A percentile compares a stretch with the other conserved stretches of the same genome.
Conservation (phyloP, 441 rosid genomes). For the Populus hybrid region DNA sequence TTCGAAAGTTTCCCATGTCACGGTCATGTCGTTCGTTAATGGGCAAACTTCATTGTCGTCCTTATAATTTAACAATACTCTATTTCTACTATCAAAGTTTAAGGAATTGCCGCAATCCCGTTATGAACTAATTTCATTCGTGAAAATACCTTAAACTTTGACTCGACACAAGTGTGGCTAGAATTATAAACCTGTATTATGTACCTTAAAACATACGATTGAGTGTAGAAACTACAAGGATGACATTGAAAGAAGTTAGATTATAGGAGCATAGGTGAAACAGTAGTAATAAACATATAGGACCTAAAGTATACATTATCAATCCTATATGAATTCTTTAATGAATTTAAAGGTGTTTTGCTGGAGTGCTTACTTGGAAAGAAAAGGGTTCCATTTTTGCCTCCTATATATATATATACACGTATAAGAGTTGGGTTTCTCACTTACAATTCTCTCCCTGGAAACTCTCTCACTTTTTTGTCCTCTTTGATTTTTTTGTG, state of each 20-base stretch:
- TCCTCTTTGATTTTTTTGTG: neutral
- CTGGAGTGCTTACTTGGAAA: neutral
- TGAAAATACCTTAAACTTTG: too few species aligned
- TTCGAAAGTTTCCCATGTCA: neutral
- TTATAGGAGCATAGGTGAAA: neutral
- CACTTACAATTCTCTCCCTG: constrained; percentile 22
- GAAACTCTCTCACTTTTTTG: constrained; percentile 4
- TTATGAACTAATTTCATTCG: too few species aligned
- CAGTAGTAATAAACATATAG: too few species aligned
- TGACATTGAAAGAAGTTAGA: neutral
- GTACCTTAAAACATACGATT: too few species aligned
- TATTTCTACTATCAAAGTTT: neutral
- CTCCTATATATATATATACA: neutral
- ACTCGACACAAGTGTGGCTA: too few species aligned
- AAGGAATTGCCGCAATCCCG: too few species aligned
- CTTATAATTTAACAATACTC: neutral
- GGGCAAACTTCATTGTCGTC: neutral
- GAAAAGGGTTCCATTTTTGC: constrained; percentile 21
- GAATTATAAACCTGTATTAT: too few species aligned
- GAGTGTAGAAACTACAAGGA: neutral
- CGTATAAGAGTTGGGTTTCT: constrained; percentile 12
- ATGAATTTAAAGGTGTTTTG: neutral
- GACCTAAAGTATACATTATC: neutral
- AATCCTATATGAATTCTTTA: too few species aligned
- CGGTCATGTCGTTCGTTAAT: neutral